Percentiles rank a stretch among this genome's conserved stretches.
Conservation (phyloP, 192 early-diverging fungal genomes). For the Coemansia sp. region DNA sequence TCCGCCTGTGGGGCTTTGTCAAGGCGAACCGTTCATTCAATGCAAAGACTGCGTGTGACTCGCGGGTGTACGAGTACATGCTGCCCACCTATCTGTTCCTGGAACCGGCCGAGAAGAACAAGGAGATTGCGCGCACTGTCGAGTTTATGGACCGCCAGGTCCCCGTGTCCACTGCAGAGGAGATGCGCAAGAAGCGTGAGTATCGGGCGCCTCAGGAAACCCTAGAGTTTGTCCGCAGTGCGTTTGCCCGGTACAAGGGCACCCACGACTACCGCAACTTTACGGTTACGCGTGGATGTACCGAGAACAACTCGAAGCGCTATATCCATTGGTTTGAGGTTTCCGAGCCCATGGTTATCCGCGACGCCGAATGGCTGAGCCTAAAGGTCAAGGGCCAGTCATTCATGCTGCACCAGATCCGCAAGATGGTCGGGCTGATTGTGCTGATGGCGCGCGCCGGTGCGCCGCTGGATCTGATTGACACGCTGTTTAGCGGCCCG, state of each 20-base stretch:
- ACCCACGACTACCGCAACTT: constrained; percentile 96
- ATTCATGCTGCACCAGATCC: constrained; percentile 99
- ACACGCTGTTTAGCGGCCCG: constrained; percentile 54
- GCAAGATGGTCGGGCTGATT: constrained; percentile 96
- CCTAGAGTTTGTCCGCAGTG: constrained; percentile 60
- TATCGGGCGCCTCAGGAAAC: constrained; percentile 62
- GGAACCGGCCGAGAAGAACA: constrained; percentile 33
- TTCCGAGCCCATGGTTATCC: constrained; percentile 62
- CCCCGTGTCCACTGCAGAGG: constrained; percentile 50
- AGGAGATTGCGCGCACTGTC: constrained; percentile 29
- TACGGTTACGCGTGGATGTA: constrained; percentile 72
- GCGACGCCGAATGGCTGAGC: constrained; percentile 82
- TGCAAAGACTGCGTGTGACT: constrained; percentile 86
- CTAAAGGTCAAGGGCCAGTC: constrained; percentile 91
- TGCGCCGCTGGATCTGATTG: constrained; percentile 65
- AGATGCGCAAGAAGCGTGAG: constrained; percentile 53
- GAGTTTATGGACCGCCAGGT: constrained; percentile 22
- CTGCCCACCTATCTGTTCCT: constrained; percentile 86
- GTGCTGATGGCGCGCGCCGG: constrained; percentile 72
- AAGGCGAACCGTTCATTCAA: constrained; percentile 73
- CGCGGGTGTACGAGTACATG: constrained; percentile 94
- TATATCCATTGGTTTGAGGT: constrained; percentile 80
- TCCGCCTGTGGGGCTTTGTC: constrained; percentile 81
- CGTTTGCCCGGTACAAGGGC: constrained; percentile 69
- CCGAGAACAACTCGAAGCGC: constrained; percentile 71